A percentile compares a stretch with the other conserved stretches of the same genome.
These are phyloP conservation scores for Durio zibethinus DNA, from an alignment of 345 rosid genomes.

Conservation along the genomic window DNA sequence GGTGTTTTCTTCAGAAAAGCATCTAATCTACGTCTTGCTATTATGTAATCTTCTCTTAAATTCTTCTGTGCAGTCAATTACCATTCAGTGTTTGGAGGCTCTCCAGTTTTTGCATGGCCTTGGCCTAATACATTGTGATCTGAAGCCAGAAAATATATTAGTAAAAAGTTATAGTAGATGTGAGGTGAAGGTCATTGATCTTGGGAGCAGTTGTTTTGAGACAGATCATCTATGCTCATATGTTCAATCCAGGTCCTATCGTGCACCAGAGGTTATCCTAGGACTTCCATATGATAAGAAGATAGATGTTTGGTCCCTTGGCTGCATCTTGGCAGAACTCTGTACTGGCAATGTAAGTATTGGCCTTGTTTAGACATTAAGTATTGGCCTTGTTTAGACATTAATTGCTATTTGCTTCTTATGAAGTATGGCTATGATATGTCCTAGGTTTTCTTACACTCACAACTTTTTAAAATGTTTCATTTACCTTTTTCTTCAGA, in stretches of 20 bases:
- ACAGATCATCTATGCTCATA: conserved; percentile 97
- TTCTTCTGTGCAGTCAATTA: conserved; percentile 73
- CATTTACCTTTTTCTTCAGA: background rate
- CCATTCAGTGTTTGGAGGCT: conserved; percentile 95
- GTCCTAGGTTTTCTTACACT: background rate
- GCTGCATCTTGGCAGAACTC: conserved; percentile 97
- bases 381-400: conserved; percentile 27
- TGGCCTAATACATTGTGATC: conserved; percentile 96
- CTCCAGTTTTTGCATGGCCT: conserved; percentile 91
- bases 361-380: background rate
- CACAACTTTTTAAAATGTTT: background rate
- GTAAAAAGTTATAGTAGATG: conserved; percentile 98
- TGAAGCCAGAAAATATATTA: conserved; percentile 93
- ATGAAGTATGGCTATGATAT: background rate
- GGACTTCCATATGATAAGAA: conserved; percentile 95
- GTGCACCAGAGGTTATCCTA: conserved; percentile 96
- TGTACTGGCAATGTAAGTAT: conserved; percentile 97
- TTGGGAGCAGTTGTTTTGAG: conserved; percentile 99
- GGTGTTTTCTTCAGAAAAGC: conserved; percentile 18
- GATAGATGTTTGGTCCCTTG: conserved; percentile 99
- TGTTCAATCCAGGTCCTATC: conserved; percentile 96
- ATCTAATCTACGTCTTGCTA: conserved; percentile 11
- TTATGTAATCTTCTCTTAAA: conserved; percentile 26
- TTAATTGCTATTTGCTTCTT: background rate
- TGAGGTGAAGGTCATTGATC: conserved; percentile 97